Evolutionary conservation across 768 basidiomycete genomes (phyloP).

Genomic region (Rhodotorula toruloides): DNA sequence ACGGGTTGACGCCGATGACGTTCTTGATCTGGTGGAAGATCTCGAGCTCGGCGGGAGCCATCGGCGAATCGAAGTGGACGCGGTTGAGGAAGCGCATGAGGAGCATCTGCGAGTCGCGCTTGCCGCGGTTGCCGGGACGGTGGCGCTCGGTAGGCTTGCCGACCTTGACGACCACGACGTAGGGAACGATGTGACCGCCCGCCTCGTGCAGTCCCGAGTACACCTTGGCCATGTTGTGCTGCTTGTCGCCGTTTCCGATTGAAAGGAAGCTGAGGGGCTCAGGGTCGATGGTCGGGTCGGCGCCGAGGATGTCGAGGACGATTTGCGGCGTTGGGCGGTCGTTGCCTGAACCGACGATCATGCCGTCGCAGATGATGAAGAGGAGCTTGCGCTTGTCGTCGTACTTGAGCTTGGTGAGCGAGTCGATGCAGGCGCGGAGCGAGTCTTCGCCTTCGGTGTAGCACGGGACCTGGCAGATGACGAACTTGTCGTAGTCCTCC

Average conservation of each 20-base stretch:
- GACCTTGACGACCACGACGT: conserved; percentile 83
- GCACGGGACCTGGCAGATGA: conserved; percentile 92
- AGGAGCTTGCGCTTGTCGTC: conserved; percentile 97
- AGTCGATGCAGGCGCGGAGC: conserved; percentile 82
- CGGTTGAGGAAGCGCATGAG: conserved; percentile 98
- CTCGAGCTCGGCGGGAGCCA: conserved; percentile 95
- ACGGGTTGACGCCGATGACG: conserved; percentile 96
- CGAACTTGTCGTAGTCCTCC: conserved; percentile 93
- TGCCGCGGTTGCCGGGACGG: conserved; percentile 93
- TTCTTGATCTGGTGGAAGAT: conserved; percentile 99
- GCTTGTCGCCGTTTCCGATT: conserved; percentile 87
- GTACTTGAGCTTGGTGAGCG: conserved; percentile 86
- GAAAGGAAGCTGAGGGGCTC: conserved; percentile 92
- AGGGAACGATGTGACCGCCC: conserved; percentile 91
- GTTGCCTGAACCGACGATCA: conserved; percentile 95
- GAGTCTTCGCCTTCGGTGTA: conserved; percentile 93
- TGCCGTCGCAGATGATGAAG: conserved; percentile 91
- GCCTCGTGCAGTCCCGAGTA: conserved; percentile 94
- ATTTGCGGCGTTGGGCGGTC: conserved; percentile 94
- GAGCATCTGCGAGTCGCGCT: conserved; percentile 94
- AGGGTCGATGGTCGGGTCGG: conserved; percentile 83
- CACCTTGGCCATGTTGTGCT: conserved; percentile 75
- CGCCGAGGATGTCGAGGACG: conserved; percentile 91
- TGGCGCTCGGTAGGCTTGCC: conserved; percentile 91
- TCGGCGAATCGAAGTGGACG: conserved; percentile 93